Evolutionary conservation across 805 yeast genomes (phyloP), one percentile per base, ranked within the genome.

Genomic region (Jamesozyma rosinii): DNA sequence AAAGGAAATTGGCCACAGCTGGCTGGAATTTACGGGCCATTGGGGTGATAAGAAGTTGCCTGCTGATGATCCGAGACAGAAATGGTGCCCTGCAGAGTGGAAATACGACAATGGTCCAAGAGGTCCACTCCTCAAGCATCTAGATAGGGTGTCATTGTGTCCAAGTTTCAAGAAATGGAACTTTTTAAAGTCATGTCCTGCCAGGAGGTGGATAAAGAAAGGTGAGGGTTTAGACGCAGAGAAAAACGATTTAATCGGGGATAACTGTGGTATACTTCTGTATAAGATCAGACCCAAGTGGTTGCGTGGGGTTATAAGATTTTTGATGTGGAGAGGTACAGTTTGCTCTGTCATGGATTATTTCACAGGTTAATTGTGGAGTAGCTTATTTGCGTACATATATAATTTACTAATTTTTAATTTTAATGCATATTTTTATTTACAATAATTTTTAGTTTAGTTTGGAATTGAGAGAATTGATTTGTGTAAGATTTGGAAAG

Each of bases 81-180:
- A 69, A 46, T 83, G 89, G 79, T 83, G 88, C 48, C 81, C 92
- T 2, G 87, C 85, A 58, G 95, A 92, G 51, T 84, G 89, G 84
- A 76, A 78, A 51, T 86, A 83, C 59, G 88, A 92, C 40, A 89
- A 84, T 54, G 98, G 98, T 0, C 98, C 98, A 2, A 67, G 75
- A 1, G 98, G 98, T 0, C 98, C 98, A 1, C 61, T 92, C 41
- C 69, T 72, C 43, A 90, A 90, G 63, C 82, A 87, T 55, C 68
- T 92, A 43, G 61, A 71, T 39, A 70, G 98, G 35, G 61, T 66
- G 1, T 72, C 77, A 14, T 79, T 92, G 1, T 90, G 98, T 59
- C 94, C 88, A 58, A 66, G 89, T 30, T 70, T 77, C 48, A 88
- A 86, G 59, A 87, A 96, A 96, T 90, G 95, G 92, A 89, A 90